A percentile compares a stretch with the other conserved stretches of the same genome.
phyloP scores from a whole-genome alignment of 306 rosid species.

The Pterocarpus macrocarpus region DNA sequence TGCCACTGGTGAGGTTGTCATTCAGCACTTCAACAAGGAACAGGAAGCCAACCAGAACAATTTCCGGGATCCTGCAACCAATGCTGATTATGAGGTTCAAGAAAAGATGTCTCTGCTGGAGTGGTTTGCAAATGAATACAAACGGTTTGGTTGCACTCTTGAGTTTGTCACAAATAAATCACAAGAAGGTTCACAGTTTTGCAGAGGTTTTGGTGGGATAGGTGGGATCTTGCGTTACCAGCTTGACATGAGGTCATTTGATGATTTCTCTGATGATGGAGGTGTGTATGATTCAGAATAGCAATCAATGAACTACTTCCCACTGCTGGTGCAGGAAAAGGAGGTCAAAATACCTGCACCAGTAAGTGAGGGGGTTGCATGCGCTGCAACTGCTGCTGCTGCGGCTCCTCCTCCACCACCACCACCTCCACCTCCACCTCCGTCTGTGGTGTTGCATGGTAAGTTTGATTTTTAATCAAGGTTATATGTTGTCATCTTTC shows the following conservation, averaged over 20 bases:
- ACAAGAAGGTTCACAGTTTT: slow-evolving; percentile 94
- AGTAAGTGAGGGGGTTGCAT: slow-evolving; percentile 52
- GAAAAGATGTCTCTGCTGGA: slow-evolving; percentile 79
- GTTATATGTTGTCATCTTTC: slow-evolving; percentile 30
- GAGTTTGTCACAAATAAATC: slow-evolving; percentile 93
- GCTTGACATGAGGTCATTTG: slow-evolving; percentile 88
- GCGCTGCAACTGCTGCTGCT: slow-evolving; percentile 45
- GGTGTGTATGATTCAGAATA: slow-evolving; percentile 60
- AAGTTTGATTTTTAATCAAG: slow-evolving; percentile 42
- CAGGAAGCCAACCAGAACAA: slow-evolving; percentile 72
- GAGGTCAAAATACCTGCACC: slow-evolving; percentile 55
- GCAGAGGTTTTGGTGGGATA: slow-evolving; percentile 95
- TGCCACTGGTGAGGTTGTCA: slow-evolving; percentile 61
- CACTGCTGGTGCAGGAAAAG: slow-evolving; percentile 61
- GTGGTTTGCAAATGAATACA: slow-evolving; percentile 95
- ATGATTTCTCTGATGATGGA: slow-evolving; percentile 80
- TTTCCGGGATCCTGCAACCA: slow-evolving; percentile 64
- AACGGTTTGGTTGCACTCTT: slow-evolving; percentile 81
- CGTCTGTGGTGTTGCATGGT: slow-evolving; percentile 35
- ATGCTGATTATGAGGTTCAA: slow-evolving; percentile 82
- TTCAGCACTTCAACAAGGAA: slow-evolving; percentile 84
- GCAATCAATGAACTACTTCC: slow-evolving; percentile 63
- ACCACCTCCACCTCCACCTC: not conserved
- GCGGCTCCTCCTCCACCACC: not conserved
- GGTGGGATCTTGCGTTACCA: slow-evolving; percentile 96